These are phyloP conservation scores for Dillenia turbinata DNA, from an alignment of 164 flowering plant species.

Conservation along the genomic window DNA sequence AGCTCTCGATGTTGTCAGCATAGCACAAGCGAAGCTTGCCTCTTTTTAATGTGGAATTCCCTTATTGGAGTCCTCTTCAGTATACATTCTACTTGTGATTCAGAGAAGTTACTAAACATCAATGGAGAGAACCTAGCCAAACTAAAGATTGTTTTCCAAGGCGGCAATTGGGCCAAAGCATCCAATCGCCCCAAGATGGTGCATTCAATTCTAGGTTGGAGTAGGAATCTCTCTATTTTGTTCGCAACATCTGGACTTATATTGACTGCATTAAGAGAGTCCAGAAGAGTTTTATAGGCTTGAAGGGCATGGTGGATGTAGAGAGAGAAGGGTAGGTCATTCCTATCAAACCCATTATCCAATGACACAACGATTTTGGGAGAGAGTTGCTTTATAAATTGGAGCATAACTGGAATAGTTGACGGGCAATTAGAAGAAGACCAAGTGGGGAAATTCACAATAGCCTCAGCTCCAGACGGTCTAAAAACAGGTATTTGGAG, in stretches of 20 bases:
- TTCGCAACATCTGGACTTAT: slow-evolving; percentile 29
- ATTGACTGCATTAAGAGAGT: slow-evolving; percentile 44
- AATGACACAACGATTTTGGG: slow-evolving; percentile 51
- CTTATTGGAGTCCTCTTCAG: slow-evolving; percentile 39
- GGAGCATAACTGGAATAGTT: slow-evolving; percentile 35
- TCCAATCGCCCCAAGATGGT: slow-evolving; percentile 31
- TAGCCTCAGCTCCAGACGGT: slow-evolving; percentile 31
- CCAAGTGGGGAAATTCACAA: slow-evolving; percentile 46
- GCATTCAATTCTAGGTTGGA: slow-evolving; percentile 39
- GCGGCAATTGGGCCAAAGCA: slow-evolving; percentile 18
- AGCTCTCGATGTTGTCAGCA: slow-evolving; percentile 58
- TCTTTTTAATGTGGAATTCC: slow-evolving; percentile 54
- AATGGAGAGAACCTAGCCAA: slow-evolving; percentile 38
- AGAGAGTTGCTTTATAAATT: slow-evolving; percentile 42
- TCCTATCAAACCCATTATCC: slow-evolving; percentile 43
- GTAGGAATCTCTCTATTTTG: slow-evolving; percentile 41
- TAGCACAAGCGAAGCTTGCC: slow-evolving; percentile 45
- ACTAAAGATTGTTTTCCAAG: slow-evolving; percentile 35
- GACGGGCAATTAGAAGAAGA: slow-evolving; percentile 18
- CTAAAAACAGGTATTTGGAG: slow-evolving; percentile 19
- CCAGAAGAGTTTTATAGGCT: slow-evolving; percentile 29
- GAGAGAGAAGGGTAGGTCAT: slow-evolving; percentile 39
- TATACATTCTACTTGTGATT: slow-evolving; percentile 57
- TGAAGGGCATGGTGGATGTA: slow-evolving; percentile 41
- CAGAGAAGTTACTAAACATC: slow-evolving; percentile 47